Base-by-base conservation (phyloP, 495 filamentous ascomycete species). In the Penicillium nucicola region DNA sequence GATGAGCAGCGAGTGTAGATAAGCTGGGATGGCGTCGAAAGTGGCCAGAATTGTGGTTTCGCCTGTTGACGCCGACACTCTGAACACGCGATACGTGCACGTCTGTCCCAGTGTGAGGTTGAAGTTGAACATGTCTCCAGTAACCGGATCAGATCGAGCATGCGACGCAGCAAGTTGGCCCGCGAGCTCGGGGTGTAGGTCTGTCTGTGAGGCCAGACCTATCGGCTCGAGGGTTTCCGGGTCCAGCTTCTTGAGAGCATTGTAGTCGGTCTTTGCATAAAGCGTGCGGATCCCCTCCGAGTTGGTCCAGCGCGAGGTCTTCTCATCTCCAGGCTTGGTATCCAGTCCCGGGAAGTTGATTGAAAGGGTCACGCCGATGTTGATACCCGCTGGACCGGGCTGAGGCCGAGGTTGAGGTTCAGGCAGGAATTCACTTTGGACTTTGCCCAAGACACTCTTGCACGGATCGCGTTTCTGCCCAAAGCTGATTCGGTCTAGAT, bases 111-210 rank as follows among this genome's bases (percentile, higher is more conserved):
- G 36, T 1, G 74, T 58, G 30, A 89, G 78, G 60, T 92, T 92
- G 70, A 77, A 90, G 60, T 90, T 92, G 71, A 78, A 89, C n/a
- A 87, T 61, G 52, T 91, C 87, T 2, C 89, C 88, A 0, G 84
- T 90, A 0, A 72, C 56, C 0, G 86, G 87, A 54, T 90, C 86
- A 0, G 75, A 72, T n/a, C 82, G 80, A 5, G 86, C 79, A 61
- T 92, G 89, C 3, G 88, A 76, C 17, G 77, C 81, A 4, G 83
- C 77, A 4, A 87, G 51, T 1, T 72, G 79, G 0, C 89, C 89
- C 12, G 73, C 78, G 11, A 93, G 67, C 3, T 77, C 72, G 0
- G 88, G 86, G 53, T 93, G 85, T 8, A 92, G 68, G 2, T 50
- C 53, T 2, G 52, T 43, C 58, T 92, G 89, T 3, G 61, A 62